Evolutionary conservation across 768 basidiomycete genomes (phyloP), one percentile per base, ranked within the genome.

Genomic region (Dacryopinax primogenitus): DNA sequence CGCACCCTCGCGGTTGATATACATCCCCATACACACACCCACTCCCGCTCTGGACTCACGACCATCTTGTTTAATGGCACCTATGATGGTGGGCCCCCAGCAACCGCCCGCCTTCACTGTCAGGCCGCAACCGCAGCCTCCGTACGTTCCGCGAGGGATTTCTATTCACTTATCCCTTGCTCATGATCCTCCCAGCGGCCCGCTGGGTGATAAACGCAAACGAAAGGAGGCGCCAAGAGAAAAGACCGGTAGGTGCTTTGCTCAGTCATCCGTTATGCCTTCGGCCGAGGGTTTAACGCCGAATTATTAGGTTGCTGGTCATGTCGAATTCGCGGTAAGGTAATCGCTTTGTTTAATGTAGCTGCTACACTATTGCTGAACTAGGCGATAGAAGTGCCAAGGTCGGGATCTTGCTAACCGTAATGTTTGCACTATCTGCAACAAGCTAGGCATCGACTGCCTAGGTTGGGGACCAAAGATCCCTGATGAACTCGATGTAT

Each of bases 381-480:
- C 13, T 30, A 4, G 3, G 2, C 23, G 13, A 3, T 30, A 58
- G 51, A 58, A 58, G 32, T 58, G 51, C 51, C 51, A 28, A 13
- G 51, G 51, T 4, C 51, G 51, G 26, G 51, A 58, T 30, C 51
- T 30, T 4, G 18, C 23, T 32, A 58, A 58, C 21, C 51, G 51
- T 18, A 58, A 58, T 58, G 51, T 58, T 2, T 58, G 51, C 26
- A 58, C 51, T 11, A 58, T 58, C 11, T 92, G 90, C 73, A 81
- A 83, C 67, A 86, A 90, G 62, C 79, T 92, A 35, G 86, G 85
- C 62, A 88, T 92, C 71, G 80, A 86, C 63, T 92, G 90, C 75
- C 78, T 92, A 3, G 90, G 90, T 13, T 92, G 90, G 90, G 90
- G 90, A 1, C 78, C 85, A 7, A 86, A 82, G 72, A 82, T 90